Evolutionary conservation across 2,329 filamentous ascomycete species (phyloP), one percentile per base, ranked within the genome.

Genomic region (Paramyrothecium sp.): DNA sequence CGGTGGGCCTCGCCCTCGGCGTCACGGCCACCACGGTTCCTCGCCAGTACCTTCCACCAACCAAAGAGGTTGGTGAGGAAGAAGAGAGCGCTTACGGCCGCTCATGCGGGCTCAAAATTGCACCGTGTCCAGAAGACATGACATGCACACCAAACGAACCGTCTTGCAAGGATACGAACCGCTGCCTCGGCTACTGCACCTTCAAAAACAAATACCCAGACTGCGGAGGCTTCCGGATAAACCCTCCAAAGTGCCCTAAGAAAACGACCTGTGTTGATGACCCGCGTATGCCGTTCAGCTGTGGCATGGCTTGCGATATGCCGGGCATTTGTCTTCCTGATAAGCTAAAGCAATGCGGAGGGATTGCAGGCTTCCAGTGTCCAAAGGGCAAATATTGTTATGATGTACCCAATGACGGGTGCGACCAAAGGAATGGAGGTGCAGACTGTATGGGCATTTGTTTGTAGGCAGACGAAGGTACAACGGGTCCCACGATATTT

Each of bases 221-320:
- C 19, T 65, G 63, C 60, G 62, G 62, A 41, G 62, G 62, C 23
- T 49, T 60, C 52, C 30, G 33, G 3, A 16, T 33, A 13, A 53
- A 34, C 51, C 19, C 62, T 55, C 19, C 44, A 30, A 13, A 30
- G 58, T 63, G 62, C 52, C 48, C 60, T 10, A 33, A n/a, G 23
- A 59, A 60, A 20, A 56, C 55, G 47, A 53, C 44, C 5, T 65
- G 63, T 55, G 57, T 62, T 16, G 54, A 60, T 26, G 58, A 65
- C 53, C 63, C 63, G 21, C 61, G 60, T 46, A 20, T n/a, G 17
- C 20, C 30, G 4, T 30, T 30, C 12, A 7, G 13, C 3, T 63
- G 63, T 56, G 62, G 61, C 19, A 38, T 61, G 49, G 60, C 62
- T 12, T 64, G 62, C 61, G 62, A 63, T 44, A 17, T 21, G 47